A percentile compares a stretch with the other conserved stretches of the same genome.
Evolutionary conservation across 129 eudicot species (phyloP).

Genomic region (Chrysanthemum seticuspe): DNA sequence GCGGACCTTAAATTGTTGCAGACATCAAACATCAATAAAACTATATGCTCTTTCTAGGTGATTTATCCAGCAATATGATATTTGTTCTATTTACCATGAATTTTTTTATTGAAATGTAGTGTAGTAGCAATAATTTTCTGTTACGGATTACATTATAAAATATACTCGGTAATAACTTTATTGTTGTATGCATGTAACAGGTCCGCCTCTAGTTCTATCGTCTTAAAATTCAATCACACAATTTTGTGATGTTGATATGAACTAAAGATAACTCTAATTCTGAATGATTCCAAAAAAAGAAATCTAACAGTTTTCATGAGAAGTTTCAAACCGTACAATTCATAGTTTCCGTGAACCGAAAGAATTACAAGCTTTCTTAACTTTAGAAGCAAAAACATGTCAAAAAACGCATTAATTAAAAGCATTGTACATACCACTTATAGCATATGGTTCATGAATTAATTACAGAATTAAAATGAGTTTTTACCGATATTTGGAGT

Average conservation of each 20-base stretch:
- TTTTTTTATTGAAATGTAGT: no score
- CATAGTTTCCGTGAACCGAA: not conserved
- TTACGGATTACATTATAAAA: not conserved
- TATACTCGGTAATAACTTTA: no score
- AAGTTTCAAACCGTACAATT: constrained; percentile 3
- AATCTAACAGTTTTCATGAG: constrained; percentile 7
- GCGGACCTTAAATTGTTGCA: no score
- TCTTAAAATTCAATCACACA: not conserved
- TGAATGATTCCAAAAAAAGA: constrained; percentile 1
- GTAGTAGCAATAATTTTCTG: not conserved
- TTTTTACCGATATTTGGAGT: constrained; percentile 70
- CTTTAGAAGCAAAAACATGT: not conserved
- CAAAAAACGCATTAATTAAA: not conserved
- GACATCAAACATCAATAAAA: no score
- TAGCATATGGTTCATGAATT: not conserved
- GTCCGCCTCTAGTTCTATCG: not conserved
- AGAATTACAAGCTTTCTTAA: not conserved
- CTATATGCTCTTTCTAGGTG: no score
- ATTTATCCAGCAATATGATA: no score
- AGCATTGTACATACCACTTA: not conserved
- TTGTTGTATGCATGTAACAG: not conserved
- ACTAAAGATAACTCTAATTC: not conserved
- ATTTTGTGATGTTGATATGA: not conserved
- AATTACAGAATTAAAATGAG: not conserved
- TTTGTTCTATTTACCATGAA: no score